Base-by-base conservation (phyloP, 2,329 filamentous ascomycete genomes). In the Fusarium duplospermum region DNA sequence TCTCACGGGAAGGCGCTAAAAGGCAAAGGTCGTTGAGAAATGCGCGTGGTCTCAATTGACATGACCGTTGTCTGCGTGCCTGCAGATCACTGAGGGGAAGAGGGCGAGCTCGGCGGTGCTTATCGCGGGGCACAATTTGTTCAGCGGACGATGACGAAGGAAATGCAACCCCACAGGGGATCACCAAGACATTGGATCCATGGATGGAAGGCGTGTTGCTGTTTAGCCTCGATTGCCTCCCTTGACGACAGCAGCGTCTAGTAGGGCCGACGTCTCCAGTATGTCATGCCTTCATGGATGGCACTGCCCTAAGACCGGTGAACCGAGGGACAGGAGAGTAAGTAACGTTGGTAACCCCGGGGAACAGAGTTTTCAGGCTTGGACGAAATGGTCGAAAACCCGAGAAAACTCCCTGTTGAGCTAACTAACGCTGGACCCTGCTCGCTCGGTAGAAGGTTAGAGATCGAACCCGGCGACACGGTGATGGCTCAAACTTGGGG, bases 51-150 rank as follows among this genome's bases (percentile, higher is more conserved):
- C 59, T 69, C 61, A 63, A 69, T 52, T 61, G 62, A 50, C 59
- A 65, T 66, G 58, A 27, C 22, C 50, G 27, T 64, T 64, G 40
- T 47, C 29, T 47, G 52, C 58, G 54, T 77, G 69, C 74, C 72
- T 77, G 74, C 69, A 75, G 72, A 78, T 77, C 76, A 68, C 54
- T 67, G 63, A 70, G 72, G 76, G 64, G 69, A 38, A 58, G 62
- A 72, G 58, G 47, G 40, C 54, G 50, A 64, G 60, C 63, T 75
- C 61, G 57, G 64, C 47, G 50, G 61, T 67, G 45, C 47, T 69
- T 66, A 72, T 72, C 72, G 72, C 69, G 72, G 72, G 72, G 72
- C 69, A 70, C 31, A 33, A 33, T 31, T 62, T 27, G 8, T 52
- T 74, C 61, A 45, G 60, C 42, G 36, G 59, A 60, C 42, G 40